Evolutionary conservation across 2,329 filamentous ascomycete genomes (phyloP), one percentile per base, ranked within the genome.

Genomic region (Penicillium sp.): DNA sequence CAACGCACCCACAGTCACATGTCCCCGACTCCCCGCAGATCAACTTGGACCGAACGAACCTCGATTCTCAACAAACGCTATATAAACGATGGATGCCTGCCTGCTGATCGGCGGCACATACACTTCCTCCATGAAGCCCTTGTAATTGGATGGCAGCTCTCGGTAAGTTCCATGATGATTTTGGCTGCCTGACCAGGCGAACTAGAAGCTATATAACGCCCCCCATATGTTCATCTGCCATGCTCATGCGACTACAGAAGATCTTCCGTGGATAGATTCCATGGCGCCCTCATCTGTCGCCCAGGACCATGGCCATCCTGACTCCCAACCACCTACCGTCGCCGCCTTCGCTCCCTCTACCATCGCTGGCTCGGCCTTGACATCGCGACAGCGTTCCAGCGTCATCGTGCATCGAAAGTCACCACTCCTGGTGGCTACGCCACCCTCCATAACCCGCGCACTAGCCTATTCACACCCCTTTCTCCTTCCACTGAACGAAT

Each of bases 361-460:
- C 22, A 84, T 93, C 64, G 88, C 87, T 45, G 85, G 88, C 55
- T 84, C 84, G 37, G 83, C 87, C 5, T 81, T 88, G 47, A 84
- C 87, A 37, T 86, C 87, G 43, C 89, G 90, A 70, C 89, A 93
- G 60, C 87, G 91, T 46, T 96, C 91, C 19, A 96, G 91, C 56
- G 93, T 99, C 66, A 87, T 98, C 65, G 93, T 99, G 21, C 93
- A 98, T 76, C 93, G 96, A 74, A 99, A 98, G 78, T 96, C 91
- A 16, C 95, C 95, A 11, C 78, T 99, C 46, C 83, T 99, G 19
- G 88, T 96, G 58, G 92, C 93, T 16, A 99, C 95, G 10, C 95
- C 95, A 44, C 95, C 95, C 1, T 91, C 96, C 71, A 89, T 99
- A 72, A 99, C 95, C 2, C 87, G 95, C 66, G 93, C 93, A 14